Evolutionary conservation across 2,329 filamentous ascomycete species (phyloP).

Genomic region (Phyllosticta paracitricarpa): DNA sequence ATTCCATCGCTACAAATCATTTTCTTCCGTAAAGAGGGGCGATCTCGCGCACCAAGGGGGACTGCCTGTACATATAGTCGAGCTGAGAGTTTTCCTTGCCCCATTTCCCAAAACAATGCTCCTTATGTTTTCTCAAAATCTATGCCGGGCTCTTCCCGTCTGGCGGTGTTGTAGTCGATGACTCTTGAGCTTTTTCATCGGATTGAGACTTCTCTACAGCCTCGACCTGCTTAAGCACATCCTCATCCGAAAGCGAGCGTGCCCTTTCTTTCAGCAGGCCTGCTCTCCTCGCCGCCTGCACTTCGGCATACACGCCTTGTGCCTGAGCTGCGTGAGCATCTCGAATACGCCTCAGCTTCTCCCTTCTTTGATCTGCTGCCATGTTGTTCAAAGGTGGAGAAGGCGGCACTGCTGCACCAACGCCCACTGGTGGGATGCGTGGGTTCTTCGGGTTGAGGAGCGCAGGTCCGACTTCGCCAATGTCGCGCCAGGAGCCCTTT

Average conservation of each 20-base stretch:
- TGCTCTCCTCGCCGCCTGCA: conserved; percentile 1
- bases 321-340: conserved; percentile 4
- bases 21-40: neutral
- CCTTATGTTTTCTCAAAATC: neutral
- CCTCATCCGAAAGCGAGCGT: neutral
- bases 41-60: neutral
- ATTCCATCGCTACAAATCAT: neutral
- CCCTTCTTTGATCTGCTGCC: neutral
- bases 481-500: conserved; percentile 7
- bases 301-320: neutral
- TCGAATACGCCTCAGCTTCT: conserved; percentile 4
- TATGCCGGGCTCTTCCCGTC: neutral
- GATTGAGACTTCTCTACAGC: neutral
- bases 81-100: neutral
- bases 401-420: neutral
- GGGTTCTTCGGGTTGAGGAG: neutral
- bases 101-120: neutral
- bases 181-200: neutral
- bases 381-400: neutral
- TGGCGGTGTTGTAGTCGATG: neutral
- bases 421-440: neutral
- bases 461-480: neutral
- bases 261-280: neutral
- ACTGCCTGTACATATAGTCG: neutral
- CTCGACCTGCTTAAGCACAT: neutral